Conservation (phyloP, 2,329 filamentous ascomycete species). For the Calonectria pseudoturangicola region DNA sequence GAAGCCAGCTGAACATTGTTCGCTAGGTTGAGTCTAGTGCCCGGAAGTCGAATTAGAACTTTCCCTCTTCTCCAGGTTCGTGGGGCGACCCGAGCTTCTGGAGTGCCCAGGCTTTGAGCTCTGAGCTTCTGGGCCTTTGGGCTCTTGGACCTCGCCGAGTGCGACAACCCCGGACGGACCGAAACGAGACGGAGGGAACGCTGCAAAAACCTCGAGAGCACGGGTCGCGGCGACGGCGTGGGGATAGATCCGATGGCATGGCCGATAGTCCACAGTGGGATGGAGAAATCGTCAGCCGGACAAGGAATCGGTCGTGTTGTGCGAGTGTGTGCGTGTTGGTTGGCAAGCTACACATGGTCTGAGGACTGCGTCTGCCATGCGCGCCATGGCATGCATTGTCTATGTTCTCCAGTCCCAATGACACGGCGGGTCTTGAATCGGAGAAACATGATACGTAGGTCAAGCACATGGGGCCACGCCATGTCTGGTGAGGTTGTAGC, state of each 20-base stretch:
- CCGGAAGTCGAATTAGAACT: conserved; percentile 23
- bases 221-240: conserved; percentile 9
- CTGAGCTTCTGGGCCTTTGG: conserved; percentile 14
- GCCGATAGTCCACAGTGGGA: conserved; percentile 19
- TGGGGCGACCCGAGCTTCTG: conserved; percentile 32
- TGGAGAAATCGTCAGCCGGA: conserved; percentile 26
- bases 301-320: conserved; percentile 23
- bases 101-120: background rate
- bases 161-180: conserved; percentile 16
- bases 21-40: conserved; percentile 22
- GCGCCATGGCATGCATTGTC: conserved; percentile 3
- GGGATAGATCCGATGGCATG: conserved; percentile 20
- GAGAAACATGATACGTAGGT: conserved; percentile 13
- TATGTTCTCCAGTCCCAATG: conserved; percentile 26
- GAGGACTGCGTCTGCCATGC: conserved; percentile 31
- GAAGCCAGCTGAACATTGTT: conserved; percentile 37
- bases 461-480: conserved; percentile 1
- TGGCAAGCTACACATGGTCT: conserved; percentile 26
- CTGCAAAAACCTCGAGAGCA: background rate
- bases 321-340: background rate
- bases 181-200: conserved; percentile 4
- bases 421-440: conserved; percentile 23
- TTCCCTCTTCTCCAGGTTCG: conserved; percentile 12
- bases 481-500: conserved; percentile 5
- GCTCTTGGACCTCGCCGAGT: background rate